phyloP scores from a whole-genome alignment of 73 alveolate genomes.

The Paramecium tetraurelia region DNA sequence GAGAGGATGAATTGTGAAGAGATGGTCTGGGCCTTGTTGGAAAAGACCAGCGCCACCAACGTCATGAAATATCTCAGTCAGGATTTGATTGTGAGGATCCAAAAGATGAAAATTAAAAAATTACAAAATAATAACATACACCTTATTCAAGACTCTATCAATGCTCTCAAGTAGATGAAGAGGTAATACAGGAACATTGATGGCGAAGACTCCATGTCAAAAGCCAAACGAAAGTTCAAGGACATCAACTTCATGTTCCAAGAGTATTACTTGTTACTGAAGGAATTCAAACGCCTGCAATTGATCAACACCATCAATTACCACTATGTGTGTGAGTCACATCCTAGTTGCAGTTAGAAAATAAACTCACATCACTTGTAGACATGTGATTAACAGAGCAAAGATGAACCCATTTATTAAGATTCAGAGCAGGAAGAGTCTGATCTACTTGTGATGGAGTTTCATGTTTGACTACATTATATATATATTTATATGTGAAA shows the following conservation, averaged over 20 bases:
- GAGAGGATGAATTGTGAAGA: not conserved
- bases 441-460: not conserved
- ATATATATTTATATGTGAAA: not conserved
- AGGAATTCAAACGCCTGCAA: not conserved
- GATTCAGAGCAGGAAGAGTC: not conserved
- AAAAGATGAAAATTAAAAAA: not conserved
- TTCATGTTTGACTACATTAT: not conserved
- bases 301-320: not conserved
- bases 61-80: not conserved
- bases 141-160: not conserved
- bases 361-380: not conserved
- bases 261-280: not conserved
- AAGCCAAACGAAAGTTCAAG: slow-evolving; percentile 4
- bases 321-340: not conserved
- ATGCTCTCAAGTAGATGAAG: not conserved
- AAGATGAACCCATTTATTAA: not conserved
- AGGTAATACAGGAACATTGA: slow-evolving; percentile 28
- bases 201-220: slow-evolving; percentile 13
- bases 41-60: not conserved
- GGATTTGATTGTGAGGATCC: not conserved
- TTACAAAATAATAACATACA: not conserved
- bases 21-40: slow-evolving; percentile 37
- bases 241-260: not conserved
- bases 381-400: not conserved
- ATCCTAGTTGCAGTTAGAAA: not conserved